These are phyloP conservation scores for Boletus subparvulus DNA, from an alignment of 768 basidiomycete species.

Conservation along the genomic window DNA sequence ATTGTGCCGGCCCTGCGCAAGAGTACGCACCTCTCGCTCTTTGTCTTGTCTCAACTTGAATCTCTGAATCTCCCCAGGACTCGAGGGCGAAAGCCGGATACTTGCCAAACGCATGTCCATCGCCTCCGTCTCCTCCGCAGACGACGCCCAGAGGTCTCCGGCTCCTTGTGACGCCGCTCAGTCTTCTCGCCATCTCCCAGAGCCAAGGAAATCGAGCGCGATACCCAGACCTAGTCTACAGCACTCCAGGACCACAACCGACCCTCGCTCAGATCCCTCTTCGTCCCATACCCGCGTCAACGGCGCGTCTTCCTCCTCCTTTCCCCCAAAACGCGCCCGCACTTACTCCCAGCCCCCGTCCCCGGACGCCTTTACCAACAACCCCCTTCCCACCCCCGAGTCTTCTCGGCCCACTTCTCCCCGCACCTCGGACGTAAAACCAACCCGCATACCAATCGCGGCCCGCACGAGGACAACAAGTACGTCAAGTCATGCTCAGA, in stretches of 20 bases:
- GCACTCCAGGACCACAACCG: slow-evolving; percentile 33
- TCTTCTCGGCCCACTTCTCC: slow-evolving; percentile 45
- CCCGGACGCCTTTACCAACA: slow-evolving; percentile 32
- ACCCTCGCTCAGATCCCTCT: slow-evolving; percentile 24
- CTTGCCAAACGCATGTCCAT: slow-evolving; percentile 76
- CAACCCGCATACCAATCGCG: slow-evolving; percentile 50
- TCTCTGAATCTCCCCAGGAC: slow-evolving; percentile 44
- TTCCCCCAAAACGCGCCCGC: slow-evolving; percentile 50
- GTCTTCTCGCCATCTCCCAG: slow-evolving; percentile 22
- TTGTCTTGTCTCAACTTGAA: not conserved
- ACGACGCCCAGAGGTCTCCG: slow-evolving; percentile 37
- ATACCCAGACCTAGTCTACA: slow-evolving; percentile 50
- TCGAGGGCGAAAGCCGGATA: slow-evolving; percentile 78
- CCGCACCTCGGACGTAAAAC: slow-evolving; percentile 40
- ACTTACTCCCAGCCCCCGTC: slow-evolving; percentile 59
- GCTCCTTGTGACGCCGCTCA: slow-evolving; percentile 22
- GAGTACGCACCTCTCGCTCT: slow-evolving; percentile 44
- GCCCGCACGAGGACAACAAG: slow-evolving; percentile 44
- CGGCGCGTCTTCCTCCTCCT: slow-evolving; percentile 30
- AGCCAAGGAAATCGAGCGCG: slow-evolving; percentile 40
- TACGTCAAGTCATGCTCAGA: slow-evolving; percentile 39
- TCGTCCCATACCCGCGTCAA: slow-evolving; percentile 27
- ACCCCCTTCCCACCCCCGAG: slow-evolving; percentile 35
- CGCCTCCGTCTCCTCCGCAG: slow-evolving; percentile 59
- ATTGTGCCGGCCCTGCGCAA: slow-evolving; percentile 81